A percentile compares a stretch with the other conserved stretches of the same genome.
phyloP scores from a whole-genome alignment of 176 grass and related monocot species.

The Cenchrus americanus region DNA sequence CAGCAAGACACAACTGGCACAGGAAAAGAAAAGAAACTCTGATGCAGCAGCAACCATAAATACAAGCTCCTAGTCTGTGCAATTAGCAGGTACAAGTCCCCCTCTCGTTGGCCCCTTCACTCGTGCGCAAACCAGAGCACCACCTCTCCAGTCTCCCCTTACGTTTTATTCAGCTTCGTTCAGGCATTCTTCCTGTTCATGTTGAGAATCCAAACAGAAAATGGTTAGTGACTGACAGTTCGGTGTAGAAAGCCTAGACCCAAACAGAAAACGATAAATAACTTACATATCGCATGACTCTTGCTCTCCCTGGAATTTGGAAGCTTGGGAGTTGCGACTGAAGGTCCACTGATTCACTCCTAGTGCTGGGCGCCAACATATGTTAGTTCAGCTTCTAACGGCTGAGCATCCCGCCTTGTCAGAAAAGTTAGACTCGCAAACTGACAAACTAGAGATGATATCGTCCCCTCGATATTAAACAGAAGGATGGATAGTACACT shows the following conservation, averaged over 20 bases:
- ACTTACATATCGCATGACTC: background rate
- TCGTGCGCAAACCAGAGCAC: background rate
- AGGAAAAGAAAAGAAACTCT: background rate
- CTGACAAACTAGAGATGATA: conserved; percentile 17
- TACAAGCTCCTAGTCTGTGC: conserved; percentile 33
- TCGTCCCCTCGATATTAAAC: background rate
- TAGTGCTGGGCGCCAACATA: conserved; percentile 35
- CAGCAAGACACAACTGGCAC: background rate
- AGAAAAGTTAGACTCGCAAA: conserved; percentile 26
- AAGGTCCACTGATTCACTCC: conserved; percentile 26
- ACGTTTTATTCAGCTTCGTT: conserved; percentile 5
- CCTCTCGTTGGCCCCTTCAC: background rate
- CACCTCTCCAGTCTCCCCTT: background rate
- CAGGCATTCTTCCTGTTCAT: conserved; percentile 10
- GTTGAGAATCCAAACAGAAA: background rate
- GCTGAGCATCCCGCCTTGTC: conserved; percentile 24
- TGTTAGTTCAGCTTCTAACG: conserved; percentile 49
- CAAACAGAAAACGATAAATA: background rate
- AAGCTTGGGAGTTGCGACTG: conserved; percentile 7
- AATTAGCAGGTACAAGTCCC: conserved; percentile 42
- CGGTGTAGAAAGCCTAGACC: background rate
- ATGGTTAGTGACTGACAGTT: background rate
- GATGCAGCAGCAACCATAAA: conserved; percentile 40
- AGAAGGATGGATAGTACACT: background rate
- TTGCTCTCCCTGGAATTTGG: conserved; percentile 25